Conservation (phyloP, 352 stramenopile species). For the Globisporangium viniferum region DNA sequence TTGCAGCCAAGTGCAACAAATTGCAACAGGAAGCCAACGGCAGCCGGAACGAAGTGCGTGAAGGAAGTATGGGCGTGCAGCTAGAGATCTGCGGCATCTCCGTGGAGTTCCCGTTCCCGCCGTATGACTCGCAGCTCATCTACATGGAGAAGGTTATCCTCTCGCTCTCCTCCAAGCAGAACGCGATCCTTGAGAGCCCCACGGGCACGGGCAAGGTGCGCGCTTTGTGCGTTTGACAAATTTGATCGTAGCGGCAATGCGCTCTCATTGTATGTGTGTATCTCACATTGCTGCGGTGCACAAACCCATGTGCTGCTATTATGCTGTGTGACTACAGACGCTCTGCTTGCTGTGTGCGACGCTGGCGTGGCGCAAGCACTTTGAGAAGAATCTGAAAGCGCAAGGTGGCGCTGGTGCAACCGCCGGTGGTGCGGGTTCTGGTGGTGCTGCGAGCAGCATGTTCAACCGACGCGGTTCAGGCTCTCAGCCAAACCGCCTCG, state of each 20-base stretch:
- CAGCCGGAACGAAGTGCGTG: neutral
- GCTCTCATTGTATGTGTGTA: neutral
- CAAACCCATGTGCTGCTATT: neutral
- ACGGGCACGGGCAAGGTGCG: constrained; percentile 96
- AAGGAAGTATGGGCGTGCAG: constrained; percentile 28
- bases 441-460: constrained; percentile 4
- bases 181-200: constrained; percentile 97
- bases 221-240: neutral
- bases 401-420: constrained; percentile 4
- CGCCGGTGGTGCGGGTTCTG: neutral
- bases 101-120: constrained; percentile 96
- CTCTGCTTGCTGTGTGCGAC: constrained; percentile 95
- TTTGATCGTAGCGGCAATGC: neutral
- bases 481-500: constrained; percentile 17
- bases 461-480: constrained; percentile 13
- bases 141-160: constrained; percentile 97
- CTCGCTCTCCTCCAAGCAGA: constrained; percentile 88
- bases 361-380: constrained; percentile 89
- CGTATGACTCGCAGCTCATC: constrained; percentile 95
- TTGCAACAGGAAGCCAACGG: neutral
- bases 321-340: constrained; percentile 53
- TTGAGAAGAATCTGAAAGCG: constrained; percentile 49
- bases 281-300: neutral
- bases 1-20: constrained; percentile 10
- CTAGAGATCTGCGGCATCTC: constrained; percentile 84